These are phyloP conservation scores for Botryosphaeria dothidea DNA, from an alignment of 2,329 filamentous ascomycete species.

Conservation along the genomic window DNA sequence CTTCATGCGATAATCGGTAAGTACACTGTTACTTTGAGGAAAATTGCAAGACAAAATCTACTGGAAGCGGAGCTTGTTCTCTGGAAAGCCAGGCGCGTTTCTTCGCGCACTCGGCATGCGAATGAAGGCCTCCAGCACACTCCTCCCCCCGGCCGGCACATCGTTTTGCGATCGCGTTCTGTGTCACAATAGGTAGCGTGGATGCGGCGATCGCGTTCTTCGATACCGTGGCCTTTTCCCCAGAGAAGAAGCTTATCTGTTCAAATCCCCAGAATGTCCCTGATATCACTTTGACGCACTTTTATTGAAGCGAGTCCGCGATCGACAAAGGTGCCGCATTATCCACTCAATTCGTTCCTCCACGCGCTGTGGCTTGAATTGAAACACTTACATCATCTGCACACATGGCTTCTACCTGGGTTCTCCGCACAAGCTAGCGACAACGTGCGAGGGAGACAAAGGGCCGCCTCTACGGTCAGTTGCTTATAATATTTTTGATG, in stretches of 20 bases:
- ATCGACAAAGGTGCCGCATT: not conserved
- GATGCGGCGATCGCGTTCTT: not conserved
- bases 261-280: not conserved
- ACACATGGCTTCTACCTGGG: not conserved
- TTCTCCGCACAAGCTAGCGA: not conserved
- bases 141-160: not conserved
- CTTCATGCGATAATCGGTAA: not conserved
- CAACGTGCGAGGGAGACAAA: not conserved
- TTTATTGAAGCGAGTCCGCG: not conserved
- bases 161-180: not conserved
- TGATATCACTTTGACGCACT: not conserved
- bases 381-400: constrained; percentile 6
- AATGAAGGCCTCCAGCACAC: not conserved
- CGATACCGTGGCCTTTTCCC: not conserved
- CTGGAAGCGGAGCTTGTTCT: not conserved
- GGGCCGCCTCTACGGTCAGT: not conserved
- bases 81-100: not conserved
- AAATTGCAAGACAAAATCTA: not conserved
- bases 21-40: not conserved
- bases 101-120: not conserved
- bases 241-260: constrained; percentile 2
- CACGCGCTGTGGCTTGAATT: constrained; percentile 6
- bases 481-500: too few relatives aligned
- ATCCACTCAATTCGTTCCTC: not conserved
- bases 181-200: not conserved